A percentile compares a stretch with the other conserved stretches of the same genome.
Evolutionary conservation across 257 asterid genomes (phyloP).

Genomic region (Rauvolfia tetraphylla): DNA sequence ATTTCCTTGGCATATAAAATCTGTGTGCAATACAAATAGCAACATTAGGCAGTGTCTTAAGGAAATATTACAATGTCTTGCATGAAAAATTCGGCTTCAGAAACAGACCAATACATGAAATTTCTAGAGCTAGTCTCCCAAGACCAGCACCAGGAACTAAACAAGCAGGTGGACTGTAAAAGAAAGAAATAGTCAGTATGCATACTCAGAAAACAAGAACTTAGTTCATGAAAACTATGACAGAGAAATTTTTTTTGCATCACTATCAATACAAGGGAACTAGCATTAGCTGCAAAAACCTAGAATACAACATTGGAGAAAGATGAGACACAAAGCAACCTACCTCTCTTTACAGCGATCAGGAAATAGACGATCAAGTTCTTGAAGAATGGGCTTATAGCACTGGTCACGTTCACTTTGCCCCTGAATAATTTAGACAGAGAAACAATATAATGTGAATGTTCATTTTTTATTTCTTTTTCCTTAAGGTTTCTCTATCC

Average conservation of each 20-base stretch:
- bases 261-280: not conserved
- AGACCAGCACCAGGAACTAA: constrained; percentile 99
- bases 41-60: not conserved
- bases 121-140: constrained; percentile 95
- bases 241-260: not conserved
- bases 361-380: constrained; percentile 74
- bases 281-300: not conserved
- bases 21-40: constrained; percentile 40
- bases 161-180: constrained; percentile 77
- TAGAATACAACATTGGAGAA: not conserved
- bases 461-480: not conserved
- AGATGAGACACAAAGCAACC: not conserved
- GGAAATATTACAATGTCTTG: constrained; percentile 8
- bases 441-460: not conserved
- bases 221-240: constrained; percentile 2
- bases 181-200: constrained; percentile 30
- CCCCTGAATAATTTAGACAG: constrained; percentile 49
- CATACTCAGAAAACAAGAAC: constrained; percentile 16
- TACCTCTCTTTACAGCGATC: constrained; percentile 59
- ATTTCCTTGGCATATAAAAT: constrained; percentile 92
- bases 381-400: constrained; percentile 81
- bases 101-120: constrained; percentile 77
- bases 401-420: constrained; percentile 89
- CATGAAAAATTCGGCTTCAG: not conserved
- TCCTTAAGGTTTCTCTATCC: not conserved